A percentile compares a stretch with the other conserved stretches of the same genome.
Evolutionary conservation across 2,329 filamentous ascomycete species (phyloP).

Genomic region (Cryphonectria nitschkei): DNA sequence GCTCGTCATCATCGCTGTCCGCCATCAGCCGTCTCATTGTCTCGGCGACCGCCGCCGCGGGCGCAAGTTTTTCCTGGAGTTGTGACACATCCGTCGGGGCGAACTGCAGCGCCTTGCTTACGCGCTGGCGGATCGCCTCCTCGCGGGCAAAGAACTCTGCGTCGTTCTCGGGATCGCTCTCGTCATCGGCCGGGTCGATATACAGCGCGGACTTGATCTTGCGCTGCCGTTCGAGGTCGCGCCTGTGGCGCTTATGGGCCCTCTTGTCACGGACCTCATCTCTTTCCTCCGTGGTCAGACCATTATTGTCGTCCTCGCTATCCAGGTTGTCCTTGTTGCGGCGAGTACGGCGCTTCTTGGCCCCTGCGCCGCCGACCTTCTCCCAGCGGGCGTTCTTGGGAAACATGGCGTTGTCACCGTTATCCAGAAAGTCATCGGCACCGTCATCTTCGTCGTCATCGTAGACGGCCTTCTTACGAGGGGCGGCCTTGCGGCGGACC

Average conservation of each 20-base stretch:
- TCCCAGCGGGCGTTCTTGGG: slow-evolving; percentile 54
- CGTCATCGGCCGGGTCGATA: slow-evolving; percentile 85
- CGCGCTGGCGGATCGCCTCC: slow-evolving; percentile 62
- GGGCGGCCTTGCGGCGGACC: slow-evolving; percentile 70
- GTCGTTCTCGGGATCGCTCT: slow-evolving; percentile 76
- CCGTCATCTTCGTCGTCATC: slow-evolving; percentile 68
- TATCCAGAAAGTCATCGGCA: slow-evolving; percentile 48
- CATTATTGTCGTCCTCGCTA: slow-evolving; percentile 48
- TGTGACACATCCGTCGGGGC: slow-evolving; percentile 24
- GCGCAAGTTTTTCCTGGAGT: slow-evolving; percentile 23
- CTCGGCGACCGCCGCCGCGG: slow-evolving; percentile 28
- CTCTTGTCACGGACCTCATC: slow-evolving; percentile 40
- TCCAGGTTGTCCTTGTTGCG: slow-evolving; percentile 44
- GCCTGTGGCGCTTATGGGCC: slow-evolving; percentile 55
- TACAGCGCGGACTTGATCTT: slow-evolving; percentile 85
- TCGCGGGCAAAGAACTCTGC: slow-evolving; percentile 79
- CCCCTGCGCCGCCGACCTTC: slow-evolving; percentile 51
- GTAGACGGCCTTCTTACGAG: slow-evolving; percentile 62
- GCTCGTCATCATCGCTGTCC: slow-evolving; percentile 30
- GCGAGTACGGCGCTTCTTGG: slow-evolving; percentile 63
- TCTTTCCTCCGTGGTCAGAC: slow-evolving; percentile 57
- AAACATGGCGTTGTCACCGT: slow-evolving; percentile 67
- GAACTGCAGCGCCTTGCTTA: slow-evolving; percentile 42
- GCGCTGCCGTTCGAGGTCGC: slow-evolving; percentile 74
- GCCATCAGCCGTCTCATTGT: slow-evolving; percentile 32